These are phyloP conservation scores for Kalaharituber pfeilii DNA, from an alignment of 2,329 filamentous ascomycete genomes.

Conservation along the genomic window DNA sequence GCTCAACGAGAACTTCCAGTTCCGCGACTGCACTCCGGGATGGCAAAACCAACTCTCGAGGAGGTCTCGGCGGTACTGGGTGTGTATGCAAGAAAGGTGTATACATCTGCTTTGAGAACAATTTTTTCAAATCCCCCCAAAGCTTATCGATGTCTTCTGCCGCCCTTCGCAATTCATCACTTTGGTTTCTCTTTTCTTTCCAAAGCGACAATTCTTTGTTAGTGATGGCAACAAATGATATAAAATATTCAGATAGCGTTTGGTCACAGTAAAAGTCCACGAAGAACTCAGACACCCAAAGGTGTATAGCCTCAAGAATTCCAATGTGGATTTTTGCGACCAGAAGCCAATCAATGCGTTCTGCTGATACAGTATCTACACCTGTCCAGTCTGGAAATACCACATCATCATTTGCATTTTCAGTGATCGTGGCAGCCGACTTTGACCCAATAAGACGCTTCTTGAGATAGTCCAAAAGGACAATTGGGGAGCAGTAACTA, in stretches of 20 bases:
- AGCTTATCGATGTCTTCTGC: slow-evolving; percentile 22
- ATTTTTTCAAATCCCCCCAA: slow-evolving; percentile 21
- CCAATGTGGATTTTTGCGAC: slow-evolving; percentile 24
- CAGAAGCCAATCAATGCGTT: slow-evolving; percentile 22
- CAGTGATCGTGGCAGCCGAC: slow-evolving; percentile 21
- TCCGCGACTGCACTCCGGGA: slow-evolving; percentile 10
- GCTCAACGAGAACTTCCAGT: slow-evolving; percentile 22
- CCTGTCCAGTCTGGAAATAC: slow-evolving; percentile 25
- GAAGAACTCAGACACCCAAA: slow-evolving; percentile 23
- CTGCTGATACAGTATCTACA: slow-evolving; percentile 20
- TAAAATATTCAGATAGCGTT: slow-evolving; percentile 21
- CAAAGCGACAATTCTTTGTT: slow-evolving; percentile 21
- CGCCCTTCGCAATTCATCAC: slow-evolving; percentile 18
- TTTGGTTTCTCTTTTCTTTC: slow-evolving; percentile 17
- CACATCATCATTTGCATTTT: slow-evolving; percentile 23
- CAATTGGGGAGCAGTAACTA: slow-evolving; percentile 22
- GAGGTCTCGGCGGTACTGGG: slow-evolving; percentile 1
- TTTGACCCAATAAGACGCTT: slow-evolving; percentile 24
- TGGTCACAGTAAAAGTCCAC: slow-evolving; percentile 23
- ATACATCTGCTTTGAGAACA: slow-evolving; percentile 19
- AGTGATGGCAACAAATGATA: slow-evolving; percentile 22
- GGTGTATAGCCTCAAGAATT: slow-evolving; percentile 22
- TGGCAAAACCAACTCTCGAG: slow-evolving; percentile 5
- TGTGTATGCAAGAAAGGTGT: slow-evolving; percentile 14
- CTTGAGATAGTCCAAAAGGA: slow-evolving; percentile 23